Evolutionary conservation across 2,329 filamentous ascomycete species (phyloP), one percentile per base, ranked within the genome.

Genomic region (Diaporthe capsici): DNA sequence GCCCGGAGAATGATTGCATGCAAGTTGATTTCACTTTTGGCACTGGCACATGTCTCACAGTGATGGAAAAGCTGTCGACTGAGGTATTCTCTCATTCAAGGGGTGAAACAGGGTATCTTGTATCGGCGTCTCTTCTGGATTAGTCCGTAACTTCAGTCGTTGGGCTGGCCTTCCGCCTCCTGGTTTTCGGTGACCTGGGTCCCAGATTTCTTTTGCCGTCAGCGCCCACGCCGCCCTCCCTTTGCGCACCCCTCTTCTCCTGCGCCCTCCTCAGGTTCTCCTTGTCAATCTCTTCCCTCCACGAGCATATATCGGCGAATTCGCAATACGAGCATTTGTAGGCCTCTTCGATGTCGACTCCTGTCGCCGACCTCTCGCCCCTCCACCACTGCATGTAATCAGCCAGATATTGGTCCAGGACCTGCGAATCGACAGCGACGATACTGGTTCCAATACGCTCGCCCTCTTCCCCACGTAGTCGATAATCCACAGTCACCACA

Each of bases 291-390:
- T 88, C 87, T 79, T 89, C 87, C 51, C 96, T 88, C 96, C 96
- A 98, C 17, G 90, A 88, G 82, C 96, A 98, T 2, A 87, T 88
- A 3, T 94, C 92, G 0, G 89, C 91, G 83, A 98, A 98, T 78
- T 98, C 95, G 81, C 96, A 98, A 34, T 89, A 91, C 28, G 91
- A 87, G 82, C 96, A 98, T 83, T 98, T 98, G 84, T 93, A 98
- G 0, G 95, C 94, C 79, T 98, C 96, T 80, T 96, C 93, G 9
- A 97, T 89, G 9, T 91, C 88, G 3, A 98, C 96, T 0, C 96
- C 96, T 10, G 88, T 88, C 0, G 95, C 91, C 68, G 89, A 85
- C 22, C 96, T 87, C 79, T 93, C 87, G 1, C 96, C 96, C 44
- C 90, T 91, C 96, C 96, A 98, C 95, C 95, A 98, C n/a, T 88